A percentile compares a stretch with the other conserved stretches of the same genome.
These are phyloP conservation scores for Trichophyton rubrum DNA, from an alignment of 2,329 filamentous ascomycete genomes.

Conservation along the genomic window DNA sequence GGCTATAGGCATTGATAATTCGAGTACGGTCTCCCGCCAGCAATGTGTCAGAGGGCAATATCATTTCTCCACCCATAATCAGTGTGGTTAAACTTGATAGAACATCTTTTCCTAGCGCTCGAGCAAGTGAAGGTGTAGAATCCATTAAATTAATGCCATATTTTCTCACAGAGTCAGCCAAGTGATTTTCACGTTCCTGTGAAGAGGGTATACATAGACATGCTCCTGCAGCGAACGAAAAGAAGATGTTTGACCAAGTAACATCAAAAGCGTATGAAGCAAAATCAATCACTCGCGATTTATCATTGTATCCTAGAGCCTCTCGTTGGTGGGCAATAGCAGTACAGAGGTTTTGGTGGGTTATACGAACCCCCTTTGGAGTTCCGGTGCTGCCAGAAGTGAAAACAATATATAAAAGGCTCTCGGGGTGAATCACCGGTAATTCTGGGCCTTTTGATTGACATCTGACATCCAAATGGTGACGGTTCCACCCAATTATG, in stretches of 20 bases:
- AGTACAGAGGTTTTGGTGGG: constrained; percentile 55
- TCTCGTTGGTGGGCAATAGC: constrained; percentile 42
- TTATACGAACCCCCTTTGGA: constrained; percentile 57
- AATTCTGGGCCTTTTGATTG: not conserved
- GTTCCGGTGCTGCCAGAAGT: constrained; percentile 55
- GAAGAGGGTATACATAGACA: constrained; percentile 33
- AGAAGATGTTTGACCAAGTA: constrained; percentile 74
- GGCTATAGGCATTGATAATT: constrained; percentile 29
- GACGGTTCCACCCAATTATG: not conserved
- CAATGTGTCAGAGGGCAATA: constrained; percentile 14
- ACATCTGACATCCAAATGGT: not conserved
- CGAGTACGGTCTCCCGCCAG: constrained; percentile 19
- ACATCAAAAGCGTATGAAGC: constrained; percentile 82
- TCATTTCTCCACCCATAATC: constrained; percentile 20
- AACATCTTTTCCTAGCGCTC: constrained; percentile 24
- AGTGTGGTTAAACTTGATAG: constrained; percentile 28
- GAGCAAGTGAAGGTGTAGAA: constrained; percentile 44
- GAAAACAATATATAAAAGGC: constrained; percentile 42
- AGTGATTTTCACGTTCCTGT: constrained; percentile 28
- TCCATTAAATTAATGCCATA: constrained; percentile 34
- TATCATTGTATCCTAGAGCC: constrained; percentile 35
- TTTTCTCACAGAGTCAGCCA: constrained; percentile 14
- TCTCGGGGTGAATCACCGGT: constrained; percentile 9
- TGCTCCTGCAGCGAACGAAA: constrained; percentile 21
- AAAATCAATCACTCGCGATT: constrained; percentile 62